These are phyloP conservation scores for Phytophthora melonis DNA, from an alignment of 352 stramenopile species.

Conservation along the genomic window DNA sequence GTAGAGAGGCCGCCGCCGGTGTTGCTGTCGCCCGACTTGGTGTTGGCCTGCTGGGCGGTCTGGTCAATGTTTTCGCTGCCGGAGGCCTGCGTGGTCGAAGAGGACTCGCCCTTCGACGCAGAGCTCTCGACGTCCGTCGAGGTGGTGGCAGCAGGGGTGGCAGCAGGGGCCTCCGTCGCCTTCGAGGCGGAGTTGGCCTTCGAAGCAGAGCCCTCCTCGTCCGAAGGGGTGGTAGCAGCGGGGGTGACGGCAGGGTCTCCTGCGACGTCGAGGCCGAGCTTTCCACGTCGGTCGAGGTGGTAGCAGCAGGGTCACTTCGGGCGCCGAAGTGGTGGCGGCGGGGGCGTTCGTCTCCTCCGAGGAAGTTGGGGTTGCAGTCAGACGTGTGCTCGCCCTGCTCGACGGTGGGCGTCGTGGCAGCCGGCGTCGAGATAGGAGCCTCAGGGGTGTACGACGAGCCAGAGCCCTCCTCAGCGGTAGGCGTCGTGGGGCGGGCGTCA, in stretches of 20 bases:
- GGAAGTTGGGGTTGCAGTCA: constrained; percentile 53
- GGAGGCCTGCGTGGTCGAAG: constrained; percentile 23
- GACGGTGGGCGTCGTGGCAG: constrained; percentile 15
- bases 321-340: constrained; percentile 1
- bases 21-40: constrained; percentile 31
- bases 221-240: constrained; percentile 6
- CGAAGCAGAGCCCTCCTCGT: constrained; percentile 14
- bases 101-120: constrained; percentile 15
- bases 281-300: not conserved
- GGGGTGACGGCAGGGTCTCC: constrained; percentile 5
- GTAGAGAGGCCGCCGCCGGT: not conserved
- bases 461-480: not conserved
- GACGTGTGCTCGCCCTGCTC: constrained; percentile 27
- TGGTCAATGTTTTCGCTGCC: constrained; percentile 31
- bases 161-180: not conserved
- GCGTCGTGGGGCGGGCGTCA: constrained; percentile 1
- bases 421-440: constrained; percentile 3
- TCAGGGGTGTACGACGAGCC: not conserved
- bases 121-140: constrained; percentile 5
- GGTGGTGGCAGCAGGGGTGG: constrained; percentile 15
- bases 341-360: constrained; percentile 28
- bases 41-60: constrained; percentile 40
- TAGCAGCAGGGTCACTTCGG: not conserved
- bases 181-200: constrained; percentile 1
- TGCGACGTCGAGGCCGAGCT: not conserved